Conservation (phyloP, 2,329 filamentous ascomycete species). For the Pyrenophora teres region DNA sequence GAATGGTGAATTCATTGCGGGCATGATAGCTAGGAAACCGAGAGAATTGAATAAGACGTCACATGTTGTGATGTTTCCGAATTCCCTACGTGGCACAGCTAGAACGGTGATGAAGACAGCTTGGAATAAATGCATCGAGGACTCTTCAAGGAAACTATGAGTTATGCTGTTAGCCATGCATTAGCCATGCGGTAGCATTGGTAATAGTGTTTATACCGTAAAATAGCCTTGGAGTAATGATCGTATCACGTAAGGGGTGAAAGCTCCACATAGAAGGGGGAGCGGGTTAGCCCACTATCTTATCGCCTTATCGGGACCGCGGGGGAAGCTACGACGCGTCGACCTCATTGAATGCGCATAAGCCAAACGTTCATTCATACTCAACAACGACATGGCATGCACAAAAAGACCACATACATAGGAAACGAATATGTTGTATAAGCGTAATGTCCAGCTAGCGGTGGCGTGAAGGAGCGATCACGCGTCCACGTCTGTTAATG, state of each 20-base stretch:
- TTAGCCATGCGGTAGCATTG: too few relatives aligned
- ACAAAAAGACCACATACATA: neutral
- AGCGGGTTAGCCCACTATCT: constrained; percentile 15
- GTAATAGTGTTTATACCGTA: too few relatives aligned
- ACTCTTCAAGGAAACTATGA: too few relatives aligned
- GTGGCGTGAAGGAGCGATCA: constrained; percentile 26
- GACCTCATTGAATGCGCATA: neutral
- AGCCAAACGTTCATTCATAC: neutral
- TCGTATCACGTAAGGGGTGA: too few relatives aligned
- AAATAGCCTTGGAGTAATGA: too few relatives aligned
- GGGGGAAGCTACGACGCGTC: constrained; percentile 9
- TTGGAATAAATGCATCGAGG: too few relatives aligned
- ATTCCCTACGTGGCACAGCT: too few relatives aligned
- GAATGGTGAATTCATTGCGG: constrained; percentile 32
- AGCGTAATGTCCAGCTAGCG: neutral
- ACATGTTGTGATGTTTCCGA: too few relatives aligned
- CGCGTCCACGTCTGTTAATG: constrained; percentile 24
- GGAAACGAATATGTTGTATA: neutral
- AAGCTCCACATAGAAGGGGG: neutral
- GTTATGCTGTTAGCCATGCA: too few relatives aligned
- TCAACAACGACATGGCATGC: neutral
- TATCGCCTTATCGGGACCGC: constrained; percentile 26
- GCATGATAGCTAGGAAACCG: neutral
- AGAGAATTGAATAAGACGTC: too few relatives aligned
- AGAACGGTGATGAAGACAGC: too few relatives aligned